Evolutionary conservation across 1,284 basidiomycete species (phyloP), one percentile per base, ranked within the genome.

Genomic region (Ceratobasidium sp.): DNA sequence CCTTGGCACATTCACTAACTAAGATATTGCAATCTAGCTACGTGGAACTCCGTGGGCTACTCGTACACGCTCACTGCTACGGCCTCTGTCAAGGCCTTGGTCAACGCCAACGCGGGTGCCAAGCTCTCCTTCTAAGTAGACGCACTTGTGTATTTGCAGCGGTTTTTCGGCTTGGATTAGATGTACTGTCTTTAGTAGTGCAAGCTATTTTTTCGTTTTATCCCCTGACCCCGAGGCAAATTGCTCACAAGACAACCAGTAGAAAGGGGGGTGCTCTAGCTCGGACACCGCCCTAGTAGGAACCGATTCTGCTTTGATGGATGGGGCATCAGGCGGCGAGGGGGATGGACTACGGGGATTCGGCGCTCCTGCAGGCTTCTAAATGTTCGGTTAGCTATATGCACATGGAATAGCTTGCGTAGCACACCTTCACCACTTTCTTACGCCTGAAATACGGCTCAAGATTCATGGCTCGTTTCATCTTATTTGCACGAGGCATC

Each of bases 21-120:
- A 8, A 22, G 1, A 8, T 22, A 49, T 13, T 49, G 16, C 51
- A 2, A 11, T 14, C 11, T 22, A 65, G 62, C 62, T 19, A 49
- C 62, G 41, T 65, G 62, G 62, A 65, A 14, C 41, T 48, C 62
- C 16, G 62, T 65, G 8, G 62, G 62, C 46, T 65, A 65, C 62
- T 65, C 62, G n/a, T 65, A 65, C 62, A 65, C 62, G 24, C 43
- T 65, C 27, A 48, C 46, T 29, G 62, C 41, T 6, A 49, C 62
- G n/a, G 11, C 62, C 4, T 48, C 62, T 24, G 41, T 48, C 62
- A 65, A 65, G 51, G n/a, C 13, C 22, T 53, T 1, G 11, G 51
- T 53, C 51, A 53, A 53, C 14, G 3, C 43, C 22, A 48, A 65
- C 24, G 62, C 62, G 1, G 62, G 62, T 29, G 62, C 62, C 62